Evolutionary conservation across 2,329 filamentous ascomycete genomes (phyloP).

Genomic region (Neopestalotiopsis clavispora): DNA sequence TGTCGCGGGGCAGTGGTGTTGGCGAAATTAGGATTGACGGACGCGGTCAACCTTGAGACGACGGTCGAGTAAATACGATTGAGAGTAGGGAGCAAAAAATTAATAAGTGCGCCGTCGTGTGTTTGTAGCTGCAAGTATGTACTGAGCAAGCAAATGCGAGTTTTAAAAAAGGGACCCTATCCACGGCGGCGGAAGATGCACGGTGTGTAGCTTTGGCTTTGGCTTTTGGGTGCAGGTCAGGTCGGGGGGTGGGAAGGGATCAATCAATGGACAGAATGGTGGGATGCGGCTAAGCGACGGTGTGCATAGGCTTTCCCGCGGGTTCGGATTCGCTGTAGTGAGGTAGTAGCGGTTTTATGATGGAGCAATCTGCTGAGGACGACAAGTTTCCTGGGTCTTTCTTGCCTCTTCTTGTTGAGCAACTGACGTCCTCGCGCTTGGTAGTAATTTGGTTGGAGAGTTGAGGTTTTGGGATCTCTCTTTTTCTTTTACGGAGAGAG

Average conservation of each 20-base stretch:
- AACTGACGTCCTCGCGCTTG: too few species aligned
- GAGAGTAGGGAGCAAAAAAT: neutral
- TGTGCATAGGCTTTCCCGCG: neutral
- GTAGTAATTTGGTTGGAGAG: neutral
- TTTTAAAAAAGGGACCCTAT: neutral
- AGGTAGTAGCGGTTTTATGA: neutral
- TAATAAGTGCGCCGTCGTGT: neutral
- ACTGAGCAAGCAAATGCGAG: neutral
- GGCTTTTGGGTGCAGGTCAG: neutral
- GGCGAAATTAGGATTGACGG: neutral
- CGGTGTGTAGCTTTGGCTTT: neutral
- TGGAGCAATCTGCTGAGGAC: neutral
- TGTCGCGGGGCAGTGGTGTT: neutral
- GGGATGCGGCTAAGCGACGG: slow-evolving; percentile 4
- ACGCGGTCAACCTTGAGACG: neutral
- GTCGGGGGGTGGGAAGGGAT: neutral
- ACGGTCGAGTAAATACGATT: neutral
- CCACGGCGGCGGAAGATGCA: neutral
- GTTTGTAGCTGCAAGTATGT: neutral
- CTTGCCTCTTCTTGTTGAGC: too few species aligned
- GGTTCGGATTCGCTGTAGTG: neutral
- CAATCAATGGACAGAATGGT: neutral
- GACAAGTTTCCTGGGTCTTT: too few species aligned
- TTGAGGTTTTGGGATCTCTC: neutral
- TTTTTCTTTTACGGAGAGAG: neutral